phyloP scores from a whole-genome alignment of 2,329 filamentous ascomycete species.

The Paraconiothyrium sp. region DNA sequence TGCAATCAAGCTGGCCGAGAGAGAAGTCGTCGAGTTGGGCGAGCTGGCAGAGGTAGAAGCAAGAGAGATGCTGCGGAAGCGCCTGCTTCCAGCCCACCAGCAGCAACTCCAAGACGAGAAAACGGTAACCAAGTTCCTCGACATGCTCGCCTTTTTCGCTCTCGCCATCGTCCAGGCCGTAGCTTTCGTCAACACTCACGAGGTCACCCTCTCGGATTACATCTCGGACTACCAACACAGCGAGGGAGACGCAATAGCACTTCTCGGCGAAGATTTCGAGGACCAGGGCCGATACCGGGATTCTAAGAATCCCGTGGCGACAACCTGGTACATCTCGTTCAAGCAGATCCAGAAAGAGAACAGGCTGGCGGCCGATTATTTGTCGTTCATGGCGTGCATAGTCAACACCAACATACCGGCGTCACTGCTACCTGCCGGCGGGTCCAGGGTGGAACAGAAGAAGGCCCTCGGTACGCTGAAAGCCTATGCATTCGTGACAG shows the following conservation, averaged over 20 bases:
- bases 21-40: slow-evolving; percentile 39
- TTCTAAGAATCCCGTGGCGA: slow-evolving; percentile 44
- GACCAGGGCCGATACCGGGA: slow-evolving; percentile 41
- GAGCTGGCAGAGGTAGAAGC: slow-evolving; percentile 45
- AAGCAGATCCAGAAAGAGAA: slow-evolving; percentile 43
- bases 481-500: slow-evolving; percentile 45
- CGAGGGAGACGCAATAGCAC: slow-evolving; percentile 35
- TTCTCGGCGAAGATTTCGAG: slow-evolving; percentile 44
- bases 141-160: slow-evolving; percentile 30
- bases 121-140: slow-evolving; percentile 33
- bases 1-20: slow-evolving; percentile 34
- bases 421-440: slow-evolving; percentile 40
- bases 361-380: slow-evolving; percentile 40
- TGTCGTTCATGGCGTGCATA: slow-evolving; percentile 49
- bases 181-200: slow-evolving; percentile 44
- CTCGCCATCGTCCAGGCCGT: slow-evolving; percentile 28
- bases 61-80: slow-evolving; percentile 12
- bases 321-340: slow-evolving; percentile 48
- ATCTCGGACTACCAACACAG: slow-evolving; percentile 23
- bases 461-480: slow-evolving; percentile 46
- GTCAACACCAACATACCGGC: slow-evolving; percentile 41
- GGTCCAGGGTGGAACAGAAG: slow-evolving; percentile 25
- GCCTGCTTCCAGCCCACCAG: slow-evolving; percentile 12
- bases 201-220: slow-evolving; percentile 15
- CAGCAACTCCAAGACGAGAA: slow-evolving; percentile 10